Evolutionary conservation across 2,329 filamentous ascomycete genomes (phyloP), one percentile per base, ranked within the genome.

Genomic region (Incumbomyces lentus): DNA sequence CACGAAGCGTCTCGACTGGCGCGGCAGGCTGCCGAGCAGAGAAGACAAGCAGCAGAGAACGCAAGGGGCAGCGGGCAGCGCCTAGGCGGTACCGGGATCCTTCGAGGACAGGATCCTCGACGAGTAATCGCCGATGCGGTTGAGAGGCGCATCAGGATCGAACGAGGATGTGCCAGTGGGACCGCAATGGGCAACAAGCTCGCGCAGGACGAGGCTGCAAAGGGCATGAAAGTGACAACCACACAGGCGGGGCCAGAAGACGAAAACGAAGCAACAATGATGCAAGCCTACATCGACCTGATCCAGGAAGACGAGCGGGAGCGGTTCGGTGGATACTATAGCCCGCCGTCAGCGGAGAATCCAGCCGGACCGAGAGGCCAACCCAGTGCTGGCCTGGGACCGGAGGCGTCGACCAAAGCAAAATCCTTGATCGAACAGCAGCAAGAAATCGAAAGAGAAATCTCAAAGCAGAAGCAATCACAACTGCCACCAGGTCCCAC

Each of bases 161-260:
- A 82, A 16, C 72, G 77, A 49, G 86, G 86, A 2, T 95, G 90
- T 62, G 88, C 79, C 19, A 87, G 82, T 48, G 79, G 79, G 11
- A 81, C 76, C 31, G 75, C 78, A 39, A 76, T 79, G 51, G 80
- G 81, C 38, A 68, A 72, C n/a, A 76, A 82, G 58, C 78, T 89
- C 16, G 73, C 74, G 2, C 74, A 80, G 39, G 75, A 85, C 32
- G 76, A 85, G 49, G 49, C 41, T 3, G 40, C 18, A 17, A 83
- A 82, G 32, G 79, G 78, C 5, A 72, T 71, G 47, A 83, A 83
- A 53, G 86, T 87, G 0, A 90, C 93, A 68, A 77, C 75, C 50
- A 95, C 88, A 0, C 78, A 85, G 58, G 87, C 86, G 0, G 86
- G 93, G 54, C 85, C 93, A 61, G 87, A 95, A 46, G 82, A 88